A percentile compares a stretch with the other conserved stretches of the same genome.
Evolutionary conservation across 352 stramenopile species (phyloP).

Genomic region (Globisporangium okanoganense): DNA sequence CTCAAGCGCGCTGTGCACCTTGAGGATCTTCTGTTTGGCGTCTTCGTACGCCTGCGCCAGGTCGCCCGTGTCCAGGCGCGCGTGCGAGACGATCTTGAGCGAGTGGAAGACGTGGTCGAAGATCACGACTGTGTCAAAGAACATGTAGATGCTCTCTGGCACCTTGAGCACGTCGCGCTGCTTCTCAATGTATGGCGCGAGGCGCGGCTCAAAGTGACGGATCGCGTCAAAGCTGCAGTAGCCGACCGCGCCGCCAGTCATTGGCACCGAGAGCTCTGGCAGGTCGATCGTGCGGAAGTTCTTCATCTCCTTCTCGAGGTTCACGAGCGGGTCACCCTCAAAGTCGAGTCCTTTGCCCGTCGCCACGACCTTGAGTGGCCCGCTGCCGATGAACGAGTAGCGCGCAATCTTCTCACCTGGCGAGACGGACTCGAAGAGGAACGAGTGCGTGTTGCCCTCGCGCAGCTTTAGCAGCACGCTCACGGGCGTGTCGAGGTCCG

Average conservation of each 20-base stretch:
- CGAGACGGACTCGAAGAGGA: conserved; percentile 84
- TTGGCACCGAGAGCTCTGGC: conserved; percentile 73
- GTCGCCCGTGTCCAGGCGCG: conserved; percentile 61
- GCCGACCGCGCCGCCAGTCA: conserved; percentile 84
- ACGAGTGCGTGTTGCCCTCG: conserved; percentile 72
- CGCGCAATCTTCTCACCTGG: conserved; percentile 85
- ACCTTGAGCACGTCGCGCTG: conserved; percentile 80
- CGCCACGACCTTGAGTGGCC: conserved; percentile 69
- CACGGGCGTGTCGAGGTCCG: conserved; percentile 86
- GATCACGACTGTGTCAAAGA: conserved; percentile 87
- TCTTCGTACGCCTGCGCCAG: conserved; percentile 65
- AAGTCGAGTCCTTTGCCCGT: conserved; percentile 59
- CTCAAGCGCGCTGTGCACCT: conserved; percentile 58
- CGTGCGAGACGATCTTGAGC: conserved; percentile 87
- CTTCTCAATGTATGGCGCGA: conserved; percentile 68
- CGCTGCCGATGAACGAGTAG: conserved; percentile 88
- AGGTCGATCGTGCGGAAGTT: conserved; percentile 61
- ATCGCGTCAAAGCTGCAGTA: conserved; percentile 90
- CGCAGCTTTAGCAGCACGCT: conserved; percentile 87
- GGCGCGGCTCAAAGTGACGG: conserved; percentile 84
- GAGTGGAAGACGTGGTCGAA: conserved; percentile 91
- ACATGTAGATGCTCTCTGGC: conserved; percentile 90
- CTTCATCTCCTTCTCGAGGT: conserved; percentile 82
- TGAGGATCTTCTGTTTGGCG: conserved; percentile 68
- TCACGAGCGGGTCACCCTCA: conserved; percentile 65